Conservation (phyloP, 179 eudicot species). For the Carnegiea gigantea region DNA sequence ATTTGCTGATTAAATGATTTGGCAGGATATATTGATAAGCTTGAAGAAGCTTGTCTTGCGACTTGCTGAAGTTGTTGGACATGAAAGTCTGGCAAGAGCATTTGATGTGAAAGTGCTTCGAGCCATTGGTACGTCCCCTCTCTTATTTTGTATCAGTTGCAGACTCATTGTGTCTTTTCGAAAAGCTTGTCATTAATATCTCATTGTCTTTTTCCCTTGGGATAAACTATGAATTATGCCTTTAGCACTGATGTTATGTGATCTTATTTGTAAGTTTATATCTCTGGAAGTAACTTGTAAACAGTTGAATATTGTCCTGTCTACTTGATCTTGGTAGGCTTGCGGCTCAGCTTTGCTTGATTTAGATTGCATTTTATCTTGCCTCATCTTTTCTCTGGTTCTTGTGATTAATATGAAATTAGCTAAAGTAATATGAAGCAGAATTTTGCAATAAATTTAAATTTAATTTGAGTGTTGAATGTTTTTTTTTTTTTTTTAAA, state of each 20-base stretch:
- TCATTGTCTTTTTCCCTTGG: neutral
- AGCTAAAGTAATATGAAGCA: neutral
- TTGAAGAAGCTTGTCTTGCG: constrained; percentile 47
- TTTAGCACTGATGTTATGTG: neutral
- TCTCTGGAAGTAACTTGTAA: neutral
- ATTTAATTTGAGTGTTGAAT: no score
- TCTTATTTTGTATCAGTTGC: neutral
- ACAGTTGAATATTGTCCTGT: neutral
- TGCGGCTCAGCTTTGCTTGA: neutral
- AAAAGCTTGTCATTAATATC: neutral
- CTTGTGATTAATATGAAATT: neutral
- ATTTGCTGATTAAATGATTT: neutral
- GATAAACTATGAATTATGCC: neutral
- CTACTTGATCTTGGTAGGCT: neutral
- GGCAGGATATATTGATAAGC: constrained; percentile 59
- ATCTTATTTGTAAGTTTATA: neutral
- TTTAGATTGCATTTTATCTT: neutral
- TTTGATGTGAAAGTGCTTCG: constrained; percentile 58
- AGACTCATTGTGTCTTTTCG: neutral
- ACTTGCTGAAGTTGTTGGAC: constrained; percentile 52
- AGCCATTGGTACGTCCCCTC: constrained; percentile 43
- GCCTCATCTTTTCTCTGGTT: neutral
- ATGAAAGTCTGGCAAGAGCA: constrained; percentile 45
- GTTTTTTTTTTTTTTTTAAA: no score
- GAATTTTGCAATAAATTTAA: no score